These are phyloP conservation scores for Tricholoma terreum DNA, from an alignment of 768 basidiomycete species.

Conservation along the genomic window DNA sequence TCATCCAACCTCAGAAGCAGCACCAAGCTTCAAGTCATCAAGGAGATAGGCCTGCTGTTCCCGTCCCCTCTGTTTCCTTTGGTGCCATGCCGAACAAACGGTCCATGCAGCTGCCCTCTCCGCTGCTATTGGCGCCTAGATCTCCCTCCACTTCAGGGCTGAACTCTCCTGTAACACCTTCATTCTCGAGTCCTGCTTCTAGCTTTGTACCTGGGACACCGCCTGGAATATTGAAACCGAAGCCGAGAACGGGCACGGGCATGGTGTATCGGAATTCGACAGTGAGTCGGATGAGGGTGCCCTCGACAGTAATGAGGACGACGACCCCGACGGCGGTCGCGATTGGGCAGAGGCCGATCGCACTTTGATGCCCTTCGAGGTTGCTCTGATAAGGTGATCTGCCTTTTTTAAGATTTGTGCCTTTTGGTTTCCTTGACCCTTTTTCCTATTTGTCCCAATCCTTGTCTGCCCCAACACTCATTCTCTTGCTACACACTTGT, in stretches of 20 bases:
- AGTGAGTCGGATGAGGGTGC: slow-evolving; percentile 12
- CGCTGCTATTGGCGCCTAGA: slow-evolving; percentile 1
- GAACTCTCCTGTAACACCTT: slow-evolving; percentile 22
- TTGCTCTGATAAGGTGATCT: too few relatives aligned
- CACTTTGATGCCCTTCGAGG: background rate
- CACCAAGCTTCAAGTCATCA: slow-evolving; percentile 13
- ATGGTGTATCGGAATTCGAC: slow-evolving; percentile 56
- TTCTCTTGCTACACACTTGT: too few relatives aligned
- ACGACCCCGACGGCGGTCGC: background rate
- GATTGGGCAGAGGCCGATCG: background rate
- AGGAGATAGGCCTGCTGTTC: slow-evolving; percentile 33
- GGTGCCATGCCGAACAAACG: background rate
- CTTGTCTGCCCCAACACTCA: too few relatives aligned
- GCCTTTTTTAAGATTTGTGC: too few relatives aligned
- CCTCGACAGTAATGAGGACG: background rate
- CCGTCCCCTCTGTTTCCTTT: slow-evolving; percentile 28
- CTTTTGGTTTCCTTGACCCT: too few relatives aligned
- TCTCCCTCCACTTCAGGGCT: slow-evolving; percentile 7
- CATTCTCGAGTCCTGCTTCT: background rate
- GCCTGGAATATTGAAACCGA: slow-evolving; percentile 30
- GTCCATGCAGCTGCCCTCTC: slow-evolving; percentile 18
- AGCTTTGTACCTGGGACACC: slow-evolving; percentile 12
- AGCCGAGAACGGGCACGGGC: slow-evolving; percentile 65
- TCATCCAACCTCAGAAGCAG: slow-evolving; percentile 21
- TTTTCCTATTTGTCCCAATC: too few relatives aligned